These are phyloP conservation scores for Trichoderma sp. DNA, from an alignment of 2,329 filamentous ascomycete genomes.

Conservation along the genomic window DNA sequence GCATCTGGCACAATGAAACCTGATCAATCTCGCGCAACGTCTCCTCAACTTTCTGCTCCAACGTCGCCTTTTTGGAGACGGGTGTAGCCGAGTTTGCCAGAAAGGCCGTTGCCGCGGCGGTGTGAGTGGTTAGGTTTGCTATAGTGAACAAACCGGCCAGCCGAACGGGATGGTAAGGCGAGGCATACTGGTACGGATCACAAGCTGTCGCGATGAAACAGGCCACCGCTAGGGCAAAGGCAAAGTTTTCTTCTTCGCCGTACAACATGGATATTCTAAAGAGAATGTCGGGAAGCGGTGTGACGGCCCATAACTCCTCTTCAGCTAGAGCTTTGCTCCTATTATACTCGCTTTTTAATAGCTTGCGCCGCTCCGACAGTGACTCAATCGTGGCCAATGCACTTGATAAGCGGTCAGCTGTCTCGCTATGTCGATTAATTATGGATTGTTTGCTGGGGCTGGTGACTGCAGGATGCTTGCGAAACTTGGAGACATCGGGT, in stretches of 20 bases:
- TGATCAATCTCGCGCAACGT: slow-evolving; percentile 50
- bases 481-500: slow-evolving; percentile 39
- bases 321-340: slow-evolving; percentile 29
- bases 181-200: slow-evolving; percentile 52
- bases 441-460: slow-evolving; percentile 24
- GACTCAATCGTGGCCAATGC: slow-evolving; percentile 28
- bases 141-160: slow-evolving; percentile 54
- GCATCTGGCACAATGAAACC: slow-evolving; percentile 54
- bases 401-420: slow-evolving; percentile 33
- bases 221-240: slow-evolving; percentile 47
- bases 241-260: slow-evolving; percentile 43
- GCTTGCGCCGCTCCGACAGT: slow-evolving; percentile 31
- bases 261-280: slow-evolving; percentile 49
- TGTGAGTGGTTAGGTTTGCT: slow-evolving; percentile 54
- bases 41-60: slow-evolving; percentile 32
- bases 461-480: slow-evolving; percentile 31
- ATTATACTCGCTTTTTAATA: slow-evolving; percentile 29
- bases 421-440: slow-evolving; percentile 27
- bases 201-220: slow-evolving; percentile 50
- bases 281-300: slow-evolving; percentile 50
- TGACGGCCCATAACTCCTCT: slow-evolving; percentile 48
- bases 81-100: slow-evolving; percentile 31
- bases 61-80: slow-evolving; percentile 26
- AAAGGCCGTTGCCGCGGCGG: slow-evolving; percentile 43
- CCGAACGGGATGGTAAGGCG: slow-evolving; percentile 52